These are phyloP conservation scores for Lipomyces spencermartinsiae DNA, from an alignment of 805 yeast species.

Conservation along the genomic window DNA sequence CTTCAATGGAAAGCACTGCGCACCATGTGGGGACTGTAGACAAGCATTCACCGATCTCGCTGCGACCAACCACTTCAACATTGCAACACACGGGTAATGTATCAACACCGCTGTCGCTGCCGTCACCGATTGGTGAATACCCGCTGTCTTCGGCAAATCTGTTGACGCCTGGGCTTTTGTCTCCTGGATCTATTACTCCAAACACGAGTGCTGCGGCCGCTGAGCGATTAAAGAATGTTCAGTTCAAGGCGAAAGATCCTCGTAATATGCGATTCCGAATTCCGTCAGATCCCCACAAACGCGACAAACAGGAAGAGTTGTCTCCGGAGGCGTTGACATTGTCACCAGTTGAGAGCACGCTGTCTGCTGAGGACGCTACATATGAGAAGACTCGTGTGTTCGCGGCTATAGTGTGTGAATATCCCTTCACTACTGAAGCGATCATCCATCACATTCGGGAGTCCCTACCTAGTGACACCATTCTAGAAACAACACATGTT, in stretches of 20 bases:
- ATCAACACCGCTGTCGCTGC: constrained; percentile 8
- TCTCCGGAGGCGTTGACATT: neutral
- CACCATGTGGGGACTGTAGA: constrained; percentile 4
- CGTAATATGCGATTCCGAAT: constrained; percentile 27
- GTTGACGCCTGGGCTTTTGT: neutral
- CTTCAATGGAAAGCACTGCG: constrained; percentile 2
- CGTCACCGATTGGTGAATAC: constrained; percentile 24
- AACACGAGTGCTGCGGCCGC: neutral
- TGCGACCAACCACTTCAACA: constrained; percentile 20
- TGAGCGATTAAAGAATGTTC: constrained; percentile 18
- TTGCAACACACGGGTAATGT: constrained; percentile 2
- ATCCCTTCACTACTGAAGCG: constrained; percentile 40
- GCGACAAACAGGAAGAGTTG: neutral
- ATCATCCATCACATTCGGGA: constrained; percentile 44
- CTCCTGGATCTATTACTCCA: constrained; percentile 5
- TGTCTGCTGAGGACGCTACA: neutral
- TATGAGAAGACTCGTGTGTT: constrained; percentile 14
- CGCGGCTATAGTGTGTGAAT: constrained; percentile 42
- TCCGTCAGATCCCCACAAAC: constrained; percentile 26
- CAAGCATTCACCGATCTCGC: constrained; percentile 23
- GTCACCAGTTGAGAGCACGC: neutral
- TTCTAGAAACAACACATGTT: constrained; percentile 32
- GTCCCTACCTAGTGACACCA: constrained; percentile 30
- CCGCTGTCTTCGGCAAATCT: neutral
- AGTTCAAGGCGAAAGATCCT: constrained; percentile 23